Evolutionary conservation across 805 yeast species (phyloP), one percentile per base, ranked within the genome.

Genomic region (Candida ipomoeae): DNA sequence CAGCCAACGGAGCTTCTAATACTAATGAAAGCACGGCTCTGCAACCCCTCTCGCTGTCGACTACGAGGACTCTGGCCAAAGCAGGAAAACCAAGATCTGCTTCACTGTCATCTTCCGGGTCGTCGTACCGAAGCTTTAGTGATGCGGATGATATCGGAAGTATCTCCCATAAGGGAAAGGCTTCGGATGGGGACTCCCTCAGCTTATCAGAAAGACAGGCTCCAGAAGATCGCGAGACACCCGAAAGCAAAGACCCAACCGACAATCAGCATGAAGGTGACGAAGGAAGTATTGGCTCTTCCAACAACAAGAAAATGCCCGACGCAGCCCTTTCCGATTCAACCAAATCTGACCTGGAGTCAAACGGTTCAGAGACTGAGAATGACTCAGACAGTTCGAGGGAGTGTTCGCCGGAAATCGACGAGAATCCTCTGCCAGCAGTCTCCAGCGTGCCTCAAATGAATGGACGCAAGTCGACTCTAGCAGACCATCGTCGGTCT

Each of bases 81-180:
- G 37, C 38, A 7, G 45, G 45, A n/a, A 11, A n/a, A n/a, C 26
- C 39, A 5, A 21, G 21, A 15, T 44, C 46, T 6, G 21, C 17
- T 5, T 44, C 46, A 13, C 40, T 35, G 26, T 44, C 40, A 17
- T 44, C 46, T 6, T 35, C 46, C 7, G 40, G 15, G 10, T 44
- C 46, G 13, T 44, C 46, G 2, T 44, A 35, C 18, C 26, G 40
- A 44, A 44, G 46, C 20, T 34, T 44, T 14, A 44, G 46, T 15
- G 37, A 44, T 11, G 40, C 46, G 3, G 46, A 44, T 14, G 46
- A 44, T 35, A 8, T 15, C 6, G 46, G 17, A 6, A 15, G 15
- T n/a, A 7, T 15, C 26, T 44, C 46, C 11, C 20, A 32, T 14
- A 17, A 42, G 13, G 7, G 8, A 5, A 33, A 33, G 6, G 11